Percentiles rank a stretch among this genome's conserved stretches.
Evolutionary conservation across 2,329 filamentous ascomycete genomes (phyloP).

Genomic region (Sclerotinia minor): DNA sequence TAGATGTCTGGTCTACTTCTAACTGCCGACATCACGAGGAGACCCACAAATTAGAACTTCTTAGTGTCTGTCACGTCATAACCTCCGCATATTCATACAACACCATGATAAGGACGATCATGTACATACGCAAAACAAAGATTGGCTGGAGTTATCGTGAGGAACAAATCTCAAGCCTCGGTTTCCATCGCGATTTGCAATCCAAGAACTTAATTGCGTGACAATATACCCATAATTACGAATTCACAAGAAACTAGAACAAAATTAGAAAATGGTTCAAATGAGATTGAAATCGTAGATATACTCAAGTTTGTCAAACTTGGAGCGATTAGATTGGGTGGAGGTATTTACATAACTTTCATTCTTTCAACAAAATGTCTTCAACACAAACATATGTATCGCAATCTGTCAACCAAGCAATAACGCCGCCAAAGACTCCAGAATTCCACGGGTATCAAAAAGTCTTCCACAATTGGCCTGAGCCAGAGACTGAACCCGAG

Average conservation of each 20-base stretch:
- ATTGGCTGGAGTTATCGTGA: neutral
- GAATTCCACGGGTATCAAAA: slow-evolving; percentile 25
- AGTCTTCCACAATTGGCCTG: slow-evolving; percentile 34
- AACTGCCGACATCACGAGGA: neutral
- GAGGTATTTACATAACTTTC: neutral
- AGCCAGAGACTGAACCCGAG: slow-evolving; percentile 33
- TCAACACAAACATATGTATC: slow-evolving; percentile 29
- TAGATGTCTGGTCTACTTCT: neutral
- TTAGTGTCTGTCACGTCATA: slow-evolving; percentile 19
- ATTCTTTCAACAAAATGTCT: neutral
- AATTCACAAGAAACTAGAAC: neutral
- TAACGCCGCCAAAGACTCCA: slow-evolving; percentile 34
- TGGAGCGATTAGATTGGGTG: neutral
- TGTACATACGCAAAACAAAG: neutral
- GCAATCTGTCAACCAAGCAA: slow-evolving; percentile 30
- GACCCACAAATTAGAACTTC: slow-evolving; percentile 6
- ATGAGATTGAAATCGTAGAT: neutral
- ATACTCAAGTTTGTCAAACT: neutral
- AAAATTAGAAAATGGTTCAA: slow-evolving; percentile 4
- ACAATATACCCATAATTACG: slow-evolving; percentile 18
- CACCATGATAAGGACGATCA: slow-evolving; percentile 9
- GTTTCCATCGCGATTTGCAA: slow-evolving; percentile 1
- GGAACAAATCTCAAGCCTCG: neutral
- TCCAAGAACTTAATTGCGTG: slow-evolving; percentile 8
- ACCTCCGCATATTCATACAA: slow-evolving; percentile 20